Conservation (phyloP, 2,329 filamentous ascomycete species). For the Phymatotrichopsis omnivora region DNA sequence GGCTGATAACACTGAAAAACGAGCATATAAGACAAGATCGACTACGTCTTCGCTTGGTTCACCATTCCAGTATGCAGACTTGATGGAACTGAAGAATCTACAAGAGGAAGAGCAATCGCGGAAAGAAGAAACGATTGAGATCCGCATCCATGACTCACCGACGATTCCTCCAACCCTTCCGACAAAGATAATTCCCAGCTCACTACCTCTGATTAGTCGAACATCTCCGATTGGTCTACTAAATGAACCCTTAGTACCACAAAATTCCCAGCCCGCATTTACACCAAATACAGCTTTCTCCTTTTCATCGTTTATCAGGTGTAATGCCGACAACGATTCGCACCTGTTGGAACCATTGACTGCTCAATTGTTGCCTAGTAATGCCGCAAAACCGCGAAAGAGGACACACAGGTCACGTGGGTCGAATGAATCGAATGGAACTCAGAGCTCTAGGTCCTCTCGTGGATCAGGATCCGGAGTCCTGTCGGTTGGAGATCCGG, state of each 20-base stretch:
- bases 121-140: conserved; percentile 18
- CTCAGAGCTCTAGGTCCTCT: conserved; percentile 19
- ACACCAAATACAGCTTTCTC: conserved; percentile 27
- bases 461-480: too few species aligned
- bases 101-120: conserved; percentile 5
- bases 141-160: conserved; percentile 18
- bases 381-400: conserved; percentile 1
- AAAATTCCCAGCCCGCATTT: conserved; percentile 14
- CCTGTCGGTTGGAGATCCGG: neutral
- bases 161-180: conserved; percentile 19
- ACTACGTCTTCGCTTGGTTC: conserved; percentile 27
- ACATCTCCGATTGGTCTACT: neutral
- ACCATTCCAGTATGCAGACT: conserved; percentile 27
- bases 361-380: neutral
- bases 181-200: conserved; percentile 12
- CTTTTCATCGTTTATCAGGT: conserved; percentile 24
- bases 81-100: conserved; percentile 17
- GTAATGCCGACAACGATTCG: conserved; percentile 23
- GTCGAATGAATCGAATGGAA: conserved; percentile 21
- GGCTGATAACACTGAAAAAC: conserved; percentile 5
- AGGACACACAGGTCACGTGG: conserved; percentile 20
- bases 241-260: conserved; percentile 10
- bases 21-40: conserved; percentile 18
- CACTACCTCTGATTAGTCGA: conserved; percentile 10
- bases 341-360: neutral